Evolutionary conservation across 225 moss, liverwort and hornwort species (phyloP).

Genomic region (Marchantia polymorpha): DNA sequence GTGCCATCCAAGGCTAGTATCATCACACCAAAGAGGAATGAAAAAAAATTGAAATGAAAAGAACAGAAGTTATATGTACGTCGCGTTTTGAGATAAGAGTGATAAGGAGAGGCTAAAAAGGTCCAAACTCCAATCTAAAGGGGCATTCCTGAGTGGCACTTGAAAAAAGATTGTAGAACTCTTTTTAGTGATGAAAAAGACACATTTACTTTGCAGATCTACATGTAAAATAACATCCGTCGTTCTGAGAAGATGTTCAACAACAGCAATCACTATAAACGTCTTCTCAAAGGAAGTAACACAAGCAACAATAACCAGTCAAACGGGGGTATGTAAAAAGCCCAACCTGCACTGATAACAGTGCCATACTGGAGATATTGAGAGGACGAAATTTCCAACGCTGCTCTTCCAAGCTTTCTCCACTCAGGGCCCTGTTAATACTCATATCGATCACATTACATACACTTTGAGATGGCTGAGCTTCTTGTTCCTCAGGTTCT

Average conservation of each 20-base stretch:
- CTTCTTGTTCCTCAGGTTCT: conserved; percentile 8
- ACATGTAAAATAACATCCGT: no score
- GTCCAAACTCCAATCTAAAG: no score
- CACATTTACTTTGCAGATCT: no score
- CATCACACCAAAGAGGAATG: neutral
- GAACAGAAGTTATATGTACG: no score
- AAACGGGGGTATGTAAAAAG: no score
- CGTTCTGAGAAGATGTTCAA: neutral
- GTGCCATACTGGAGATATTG: conserved; percentile 55
- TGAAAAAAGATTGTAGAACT: no score
- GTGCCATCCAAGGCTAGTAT: neutral
- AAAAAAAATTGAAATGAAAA: neutral
- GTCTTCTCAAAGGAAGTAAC: neutral
- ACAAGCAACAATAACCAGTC: no score
- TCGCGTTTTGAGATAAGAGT: no score
- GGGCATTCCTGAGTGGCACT: no score
- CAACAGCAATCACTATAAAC: neutral
- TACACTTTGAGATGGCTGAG: conserved; percentile 20
- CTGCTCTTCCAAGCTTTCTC: conserved; percentile 54
- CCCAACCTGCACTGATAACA: conserved; percentile 64
- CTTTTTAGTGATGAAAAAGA: no score
- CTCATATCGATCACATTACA: conserved; percentile 30
- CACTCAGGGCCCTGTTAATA: conserved; percentile 33
- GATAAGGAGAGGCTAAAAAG: no score
- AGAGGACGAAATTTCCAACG: conserved; percentile 88